Base-by-base conservation (phyloP, 2,329 filamentous ascomycete genomes). In the Aspergillus oerlinghausenensis region DNA sequence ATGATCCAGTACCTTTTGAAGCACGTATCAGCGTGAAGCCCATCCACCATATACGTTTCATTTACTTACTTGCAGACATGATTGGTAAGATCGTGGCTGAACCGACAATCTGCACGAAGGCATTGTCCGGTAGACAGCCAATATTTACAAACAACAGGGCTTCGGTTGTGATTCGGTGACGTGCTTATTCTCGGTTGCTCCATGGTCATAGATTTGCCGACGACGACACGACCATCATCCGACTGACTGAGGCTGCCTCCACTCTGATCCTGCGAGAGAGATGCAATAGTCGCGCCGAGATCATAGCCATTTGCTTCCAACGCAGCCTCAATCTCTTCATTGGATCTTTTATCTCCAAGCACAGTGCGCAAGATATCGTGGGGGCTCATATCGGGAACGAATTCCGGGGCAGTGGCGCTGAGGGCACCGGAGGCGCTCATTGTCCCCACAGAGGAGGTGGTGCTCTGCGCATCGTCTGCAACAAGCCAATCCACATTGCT, bases 361-460 rank as follows among this genome's bases (percentile, higher is more conserved):
- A 99, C 95, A 5, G 93, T 97, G 60, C 94, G 89, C 55, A 99
- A 82, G 84, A 99, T 97, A 71, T 99, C 94, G 75, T 97, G 96
- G 0, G 94, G 93, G 57, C 90, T 95, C 93, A 99, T 97, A 69
- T 97, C 92, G 55, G 86, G 84, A 14, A 87, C 80, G 76, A 85
- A 97, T 72, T 97, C 92, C 25, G 92, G 88, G 4, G 90, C 90
- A 14, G 88, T 88, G 47, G 88, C 90, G 68, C 92, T 93, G 59
- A 95, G 83, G 40, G 82, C 84, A 64, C 64, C 73, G 9, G 71
- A 63, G 6, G 86, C 88, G 67, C 91, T 92, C 58, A 93, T 81
- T 35, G 84, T 86, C 63, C 87, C 91, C 17, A 88, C 81, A 25
- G 92, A 96, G 25, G 90, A 87, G 56, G 92, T 84, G 65, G 88